A percentile compares a stretch with the other conserved stretches of the same genome.
Evolutionary conservation across 2,329 filamentous ascomycete species (phyloP).

Genomic region (Cladosporium sp.): DNA sequence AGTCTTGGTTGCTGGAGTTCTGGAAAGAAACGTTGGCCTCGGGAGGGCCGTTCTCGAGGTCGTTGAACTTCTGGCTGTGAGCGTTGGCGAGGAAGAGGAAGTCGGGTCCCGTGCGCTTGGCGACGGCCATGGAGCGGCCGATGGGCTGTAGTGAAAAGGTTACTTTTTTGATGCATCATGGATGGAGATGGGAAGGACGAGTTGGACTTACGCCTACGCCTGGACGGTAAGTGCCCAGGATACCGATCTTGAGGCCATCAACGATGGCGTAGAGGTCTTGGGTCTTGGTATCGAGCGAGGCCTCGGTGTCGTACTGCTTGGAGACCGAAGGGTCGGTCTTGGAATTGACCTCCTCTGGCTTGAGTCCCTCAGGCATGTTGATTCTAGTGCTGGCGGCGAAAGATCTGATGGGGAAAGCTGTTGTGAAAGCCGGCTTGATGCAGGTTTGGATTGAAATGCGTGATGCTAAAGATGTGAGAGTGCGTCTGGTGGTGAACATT

Average conservation of each 20-base stretch:
- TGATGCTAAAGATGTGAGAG: conserved; percentile 9
- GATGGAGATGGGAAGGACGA: too few species aligned
- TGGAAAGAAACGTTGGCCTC: conserved; percentile 45
- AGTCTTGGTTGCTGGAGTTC: conserved; percentile 44
- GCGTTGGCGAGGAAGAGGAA: conserved; percentile 49
- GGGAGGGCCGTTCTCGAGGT: conserved; percentile 38
- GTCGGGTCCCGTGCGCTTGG: conserved; percentile 54
- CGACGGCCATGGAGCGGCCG: conserved; percentile 46
- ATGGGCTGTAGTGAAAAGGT: conserved; percentile 29
- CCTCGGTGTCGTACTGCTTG: conserved; percentile 47
- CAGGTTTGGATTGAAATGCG: conserved; percentile 4
- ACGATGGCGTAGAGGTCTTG: conserved; percentile 46
- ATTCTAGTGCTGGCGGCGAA: conserved; percentile 1
- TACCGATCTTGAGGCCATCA: conserved; percentile 43
- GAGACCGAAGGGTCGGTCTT: conserved; percentile 44
- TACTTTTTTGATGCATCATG: background rate
- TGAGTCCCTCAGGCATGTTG: conserved; percentile 43
- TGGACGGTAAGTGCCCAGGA: conserved; percentile 40
- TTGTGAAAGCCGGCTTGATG: conserved; percentile 11
- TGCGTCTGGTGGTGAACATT: conserved; percentile 8
- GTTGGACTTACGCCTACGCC: conserved; percentile 33
- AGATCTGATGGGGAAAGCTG: conserved; percentile 14
- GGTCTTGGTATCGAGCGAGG: conserved; percentile 43
- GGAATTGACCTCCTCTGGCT: conserved; percentile 37
- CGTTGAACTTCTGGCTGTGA: conserved; percentile 45